Conservation (phyloP, 805 yeast species). For the Torulaspora franciscae region DNA sequence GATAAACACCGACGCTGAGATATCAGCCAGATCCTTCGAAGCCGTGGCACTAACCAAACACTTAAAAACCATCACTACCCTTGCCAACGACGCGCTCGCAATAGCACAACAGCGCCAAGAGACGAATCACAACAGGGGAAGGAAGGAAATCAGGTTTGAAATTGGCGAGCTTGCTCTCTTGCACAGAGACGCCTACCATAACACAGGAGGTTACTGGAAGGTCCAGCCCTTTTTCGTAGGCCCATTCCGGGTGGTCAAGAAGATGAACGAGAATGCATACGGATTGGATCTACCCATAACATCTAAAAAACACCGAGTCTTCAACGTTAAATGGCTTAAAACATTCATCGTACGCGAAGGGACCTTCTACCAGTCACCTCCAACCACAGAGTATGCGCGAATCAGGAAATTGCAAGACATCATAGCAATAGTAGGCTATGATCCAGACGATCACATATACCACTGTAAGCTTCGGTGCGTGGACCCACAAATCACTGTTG, state of each 20-base stretch:
- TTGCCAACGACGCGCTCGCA: too few species aligned
- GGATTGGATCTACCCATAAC: background rate
- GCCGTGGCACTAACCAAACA: too few species aligned
- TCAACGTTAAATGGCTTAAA: background rate
- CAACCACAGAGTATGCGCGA: background rate
- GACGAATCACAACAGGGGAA: too few species aligned
- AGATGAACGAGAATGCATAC: background rate
- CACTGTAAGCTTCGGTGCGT: too few species aligned
- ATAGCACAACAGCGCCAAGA: too few species aligned
- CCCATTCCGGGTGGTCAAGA: background rate
- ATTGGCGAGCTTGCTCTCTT: too few species aligned
- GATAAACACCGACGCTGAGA: too few species aligned
- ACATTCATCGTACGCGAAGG: background rate
- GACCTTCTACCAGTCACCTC: background rate
- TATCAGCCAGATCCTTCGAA: too few species aligned
- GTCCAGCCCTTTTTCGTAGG: background rate
- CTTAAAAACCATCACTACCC: too few species aligned
- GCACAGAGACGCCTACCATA: background rate
- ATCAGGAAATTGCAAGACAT: background rate
- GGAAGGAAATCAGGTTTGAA: too few species aligned
- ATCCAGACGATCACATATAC: too few species aligned
- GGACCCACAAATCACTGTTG: background rate
- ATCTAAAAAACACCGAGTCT: background rate
- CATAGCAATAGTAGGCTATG: background rate
- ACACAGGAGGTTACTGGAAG: background rate